Percentiles rank a stretch among this genome's conserved stretches.
These are phyloP conservation scores for Luzula sylvatica DNA, from an alignment of 176 grass and related monocot species.

Conservation along the genomic window DNA sequence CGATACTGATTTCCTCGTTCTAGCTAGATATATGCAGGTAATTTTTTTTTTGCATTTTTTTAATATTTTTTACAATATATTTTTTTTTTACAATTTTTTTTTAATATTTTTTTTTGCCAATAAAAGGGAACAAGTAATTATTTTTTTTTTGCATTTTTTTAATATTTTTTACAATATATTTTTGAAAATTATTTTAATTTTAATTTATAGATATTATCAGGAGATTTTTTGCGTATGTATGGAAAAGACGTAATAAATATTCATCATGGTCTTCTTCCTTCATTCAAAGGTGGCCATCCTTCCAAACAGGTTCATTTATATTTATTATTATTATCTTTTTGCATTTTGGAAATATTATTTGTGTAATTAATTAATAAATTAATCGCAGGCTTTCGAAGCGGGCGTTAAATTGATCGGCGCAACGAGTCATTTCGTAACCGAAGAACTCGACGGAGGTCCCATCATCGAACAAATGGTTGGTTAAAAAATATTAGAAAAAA, in stretches of 20 bases:
- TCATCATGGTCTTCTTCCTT: conserved; percentile 97
- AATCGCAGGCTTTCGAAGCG: conserved; percentile 80
- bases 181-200: neutral
- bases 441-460: conserved; percentile 81
- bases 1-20: conserved; percentile 72
- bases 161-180: too few relatives aligned
- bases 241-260: conserved; percentile 96
- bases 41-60: neutral
- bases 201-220: conserved; percentile 49
- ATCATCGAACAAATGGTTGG: conserved; percentile 97
- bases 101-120: neutral
- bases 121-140: neutral
- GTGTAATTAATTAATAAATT: conserved; percentile 6
- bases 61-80: neutral
- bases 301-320: conserved; percentile 59
- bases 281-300: conserved; percentile 82
- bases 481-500: conserved; percentile 1
- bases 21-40: conserved; percentile 99
- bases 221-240: conserved; percentile 62
- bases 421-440: conserved; percentile 92
- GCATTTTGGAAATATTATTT: neutral
- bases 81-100: neutral
- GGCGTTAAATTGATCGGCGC: conserved; percentile 95
- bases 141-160: neutral
- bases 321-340: conserved; percentile 1